phyloP scores from a whole-genome alignment of 2,329 filamentous ascomycete genomes.

The Phyllosticta capitalensis region DNA sequence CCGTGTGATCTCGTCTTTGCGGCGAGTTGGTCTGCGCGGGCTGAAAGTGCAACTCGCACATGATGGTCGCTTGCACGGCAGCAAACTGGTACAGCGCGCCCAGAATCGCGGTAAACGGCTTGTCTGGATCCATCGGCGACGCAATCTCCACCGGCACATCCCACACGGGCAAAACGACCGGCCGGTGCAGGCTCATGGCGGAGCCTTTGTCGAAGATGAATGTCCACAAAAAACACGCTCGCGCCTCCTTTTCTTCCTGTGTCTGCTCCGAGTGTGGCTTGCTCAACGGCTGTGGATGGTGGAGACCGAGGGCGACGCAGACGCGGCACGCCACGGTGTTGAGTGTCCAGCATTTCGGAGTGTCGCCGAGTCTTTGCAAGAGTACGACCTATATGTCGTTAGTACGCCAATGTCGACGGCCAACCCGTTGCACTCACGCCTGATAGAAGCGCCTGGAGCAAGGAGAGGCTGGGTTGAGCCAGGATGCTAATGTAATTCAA shows the following conservation, averaged over 20 bases:
- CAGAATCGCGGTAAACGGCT: slow-evolving; percentile 18
- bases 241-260: slow-evolving; percentile 17
- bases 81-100: slow-evolving; percentile 21
- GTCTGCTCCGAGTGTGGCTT: slow-evolving; percentile 15
- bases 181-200: slow-evolving; percentile 22
- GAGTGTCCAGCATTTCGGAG: slow-evolving; percentile 23
- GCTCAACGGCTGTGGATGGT: slow-evolving; percentile 10
- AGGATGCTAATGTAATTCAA: slow-evolving; percentile 22
- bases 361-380: slow-evolving; percentile 26
- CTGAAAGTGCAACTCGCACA: slow-evolving; percentile 12
- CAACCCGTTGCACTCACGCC: slow-evolving; percentile 18
- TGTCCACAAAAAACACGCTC: slow-evolving; percentile 22
- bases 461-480: slow-evolving; percentile 19
- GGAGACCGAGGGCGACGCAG: slow-evolving; percentile 24
- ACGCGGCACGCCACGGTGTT: slow-evolving; percentile 23
- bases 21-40: slow-evolving; percentile 18
- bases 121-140: slow-evolving; percentile 17
- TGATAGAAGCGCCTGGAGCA: slow-evolving; percentile 23
- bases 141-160: slow-evolving; percentile 19
- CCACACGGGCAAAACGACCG: slow-evolving; percentile 21
- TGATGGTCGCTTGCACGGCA: slow-evolving; percentile 21
- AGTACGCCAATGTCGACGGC: not conserved
- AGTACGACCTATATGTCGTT: slow-evolving; percentile 17
- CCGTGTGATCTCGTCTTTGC: slow-evolving; percentile 8
- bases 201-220: slow-evolving; percentile 24